Base-by-base conservation (phyloP, 1,139 yeast genomes). In the Pichia sp. region DNA sequence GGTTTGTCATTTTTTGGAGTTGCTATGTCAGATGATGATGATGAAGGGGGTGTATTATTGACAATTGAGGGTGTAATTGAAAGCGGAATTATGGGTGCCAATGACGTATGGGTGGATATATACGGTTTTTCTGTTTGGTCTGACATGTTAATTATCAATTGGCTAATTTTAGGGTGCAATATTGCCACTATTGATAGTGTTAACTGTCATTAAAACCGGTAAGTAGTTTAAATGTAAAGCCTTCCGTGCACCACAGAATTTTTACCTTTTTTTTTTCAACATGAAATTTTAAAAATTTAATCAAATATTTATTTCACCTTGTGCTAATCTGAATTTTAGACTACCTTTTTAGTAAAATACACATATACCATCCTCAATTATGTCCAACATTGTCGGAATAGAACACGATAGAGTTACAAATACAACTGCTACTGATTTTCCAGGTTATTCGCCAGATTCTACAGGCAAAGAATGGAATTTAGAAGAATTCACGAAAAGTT, bases 341-440 rank as follows among this genome's bases (percentile, higher is more conserved):
- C n/a, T n/a, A n/a, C n/a, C n/a, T n/a, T n/a, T n/a, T n/a, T n/a
- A n/a, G n/a, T n/a, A 33, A 33, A 33, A 18, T 18, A 36, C 5
- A 1, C 25, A 18, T 18, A 36, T 36, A 36, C 39, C 39, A 36
- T 11, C 4, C 18, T n/a, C 45, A 30, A 31, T 10, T 27, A 67
- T 67, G 70, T 66, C 69, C 53, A 85, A 88, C 64, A 81, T 88
- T 58, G 95, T 90, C 43, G 93, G 91, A 46, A 85, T 91, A 56
- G 96, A 91, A 67, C 86, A 86, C 67, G 95, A 90, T 69, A 80
- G 97, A 64, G 97, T 91, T 44, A 85, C 96, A 34, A 89, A 90
- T 70, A 81, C 93, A 10, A 36, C 42, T 3, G 13, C 95, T 36
- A 88, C 93, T 0, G 96, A 89, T 66, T 89, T 88, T 65, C 97